phyloP scores from a whole-genome alignment of 2,329 filamentous ascomycete species.

The Dryadomyces quercivorus region DNA sequence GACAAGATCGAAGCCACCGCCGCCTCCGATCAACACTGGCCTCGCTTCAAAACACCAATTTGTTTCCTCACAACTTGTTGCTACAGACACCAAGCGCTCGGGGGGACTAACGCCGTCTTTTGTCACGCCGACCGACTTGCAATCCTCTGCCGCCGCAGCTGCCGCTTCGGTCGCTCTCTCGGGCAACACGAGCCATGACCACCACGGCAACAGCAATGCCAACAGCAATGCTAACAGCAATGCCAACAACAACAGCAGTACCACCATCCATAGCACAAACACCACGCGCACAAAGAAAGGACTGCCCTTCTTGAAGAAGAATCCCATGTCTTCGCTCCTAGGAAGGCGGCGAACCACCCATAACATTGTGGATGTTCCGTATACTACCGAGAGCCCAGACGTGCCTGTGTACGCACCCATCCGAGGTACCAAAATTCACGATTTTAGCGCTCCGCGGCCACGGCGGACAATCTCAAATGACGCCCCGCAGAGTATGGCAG shows the following conservation, averaged over 20 bases:
- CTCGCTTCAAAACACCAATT: conserved; percentile 18
- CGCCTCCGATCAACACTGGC: conserved; percentile 24
- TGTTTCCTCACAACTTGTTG: neutral
- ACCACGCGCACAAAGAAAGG: conserved; percentile 37
- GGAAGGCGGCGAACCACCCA: conserved; percentile 44
- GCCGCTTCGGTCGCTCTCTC: conserved; percentile 30
- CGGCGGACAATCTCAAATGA: conserved; percentile 26
- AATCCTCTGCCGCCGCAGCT: conserved; percentile 21
- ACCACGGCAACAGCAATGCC: conserved; percentile 26
- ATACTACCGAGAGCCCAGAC: conserved; percentile 27
- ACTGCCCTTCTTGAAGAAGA: conserved; percentile 42
- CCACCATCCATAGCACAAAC: conserved; percentile 19
- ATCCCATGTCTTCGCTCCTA: conserved; percentile 46
- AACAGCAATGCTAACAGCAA: too few relatives aligned
- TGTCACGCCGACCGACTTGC: conserved; percentile 35
- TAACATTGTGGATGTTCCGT: conserved; percentile 28
- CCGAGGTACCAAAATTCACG: conserved; percentile 50
- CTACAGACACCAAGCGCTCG: neutral
- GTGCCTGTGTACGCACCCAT: conserved; percentile 50
- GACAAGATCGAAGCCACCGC: conserved; percentile 20
- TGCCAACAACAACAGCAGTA: too few relatives aligned
- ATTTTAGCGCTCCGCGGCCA: conserved; percentile 49
- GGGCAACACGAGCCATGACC: conserved; percentile 24
- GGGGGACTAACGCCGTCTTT: conserved; percentile 29
- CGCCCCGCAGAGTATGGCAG: conserved; percentile 5